Evolutionary conservation across 768 basidiomycete species (phyloP), one percentile per base, ranked within the genome.

Genomic region (Phlegmacium glaucopus): DNA sequence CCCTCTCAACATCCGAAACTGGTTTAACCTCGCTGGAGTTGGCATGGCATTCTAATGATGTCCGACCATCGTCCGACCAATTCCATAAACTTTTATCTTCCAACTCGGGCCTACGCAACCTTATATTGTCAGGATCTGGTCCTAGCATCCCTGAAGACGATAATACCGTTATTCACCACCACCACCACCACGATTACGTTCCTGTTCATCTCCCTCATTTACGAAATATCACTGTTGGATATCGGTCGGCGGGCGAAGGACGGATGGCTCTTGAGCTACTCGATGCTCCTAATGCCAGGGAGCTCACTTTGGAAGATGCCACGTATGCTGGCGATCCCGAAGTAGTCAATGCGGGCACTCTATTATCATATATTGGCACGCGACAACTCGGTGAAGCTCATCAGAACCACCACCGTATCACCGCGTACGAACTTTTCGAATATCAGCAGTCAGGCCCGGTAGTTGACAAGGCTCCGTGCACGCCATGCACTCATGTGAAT

Each of bases 91-190:
- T 83, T 17, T 70, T 83, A 6, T 38, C 51, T n/a, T 60, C 68
- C 9, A 72, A 65, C 34, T 68, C 71, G 5, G 48, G 61, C 12
- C 67, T 85, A 37, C 58, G 61, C 42, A 66, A 63, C 40, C 68
- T 85, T 39, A 64, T 60, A 29, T 51, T 85, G 25, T 69, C 67
- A 44, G 76, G 74, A 37, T 82, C 79, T 9, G 82, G 78, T 0
- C 70, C 74, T 13, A 45, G 51, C 6, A 30, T 65, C 18, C 58
- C 62, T 8, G 54, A 62, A 12, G 58, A 57, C 42, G 60, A 58
- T 16, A 48, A 34, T 12, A 54, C 43, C 15, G 39, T 51, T 12
- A 15, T 47, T 32, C 49, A 49, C 6, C 26, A 6, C 17, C 16
- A 12, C 22, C 58, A 56, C n/a, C 61, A 62, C 39, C 47, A 62